Conservation (phyloP, 1,284 basidiomycete species). For the Boletus smithii region DNA sequence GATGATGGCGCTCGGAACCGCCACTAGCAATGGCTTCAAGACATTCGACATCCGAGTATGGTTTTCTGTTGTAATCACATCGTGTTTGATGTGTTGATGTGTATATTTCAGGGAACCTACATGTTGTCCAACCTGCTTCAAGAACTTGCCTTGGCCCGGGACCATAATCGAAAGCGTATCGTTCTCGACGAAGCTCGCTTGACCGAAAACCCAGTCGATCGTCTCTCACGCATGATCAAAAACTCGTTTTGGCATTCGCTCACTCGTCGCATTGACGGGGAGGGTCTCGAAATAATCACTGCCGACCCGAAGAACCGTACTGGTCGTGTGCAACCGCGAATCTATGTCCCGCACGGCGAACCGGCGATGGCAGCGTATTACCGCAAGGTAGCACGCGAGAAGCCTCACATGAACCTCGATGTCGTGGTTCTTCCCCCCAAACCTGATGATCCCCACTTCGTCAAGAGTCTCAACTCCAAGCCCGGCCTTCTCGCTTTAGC, state of each 20-base stretch:
- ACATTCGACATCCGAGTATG: constrained; percentile 90
- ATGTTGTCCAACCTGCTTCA: constrained; percentile 99
- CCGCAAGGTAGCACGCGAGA: constrained; percentile 72
- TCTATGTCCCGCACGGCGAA: constrained; percentile 92
- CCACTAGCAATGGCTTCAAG: constrained; percentile 97
- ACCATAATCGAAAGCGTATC: constrained; percentile 92
- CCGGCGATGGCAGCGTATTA: constrained; percentile 95
- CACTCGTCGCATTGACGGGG: constrained; percentile 94
- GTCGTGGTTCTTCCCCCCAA: constrained; percentile 86
- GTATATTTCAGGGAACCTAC: constrained; percentile 77
- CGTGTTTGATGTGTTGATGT: constrained; percentile 7
- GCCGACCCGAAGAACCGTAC: constrained; percentile 96
- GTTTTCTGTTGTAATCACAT: constrained; percentile 12
- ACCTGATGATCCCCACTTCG: constrained; percentile 84
- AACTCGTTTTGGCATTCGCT: constrained; percentile 98
- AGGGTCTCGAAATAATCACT: constrained; percentile 94
- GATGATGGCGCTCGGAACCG: constrained; percentile 92
- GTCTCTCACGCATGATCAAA: constrained; percentile 96
- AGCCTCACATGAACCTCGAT: constrained; percentile 87
- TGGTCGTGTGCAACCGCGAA: constrained; percentile 80
- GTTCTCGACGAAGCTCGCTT: constrained; percentile 96
- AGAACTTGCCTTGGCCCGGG: constrained; percentile 95
- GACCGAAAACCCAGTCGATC: constrained; percentile 96
- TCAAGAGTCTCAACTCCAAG: constrained; percentile 90
- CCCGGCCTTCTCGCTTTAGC: constrained; percentile 94